A percentile compares a stretch with the other conserved stretches of the same genome.
Evolutionary conservation across 1,139 yeast species (phyloP).

Genomic region (Blastobotrys ciferrii): DNA sequence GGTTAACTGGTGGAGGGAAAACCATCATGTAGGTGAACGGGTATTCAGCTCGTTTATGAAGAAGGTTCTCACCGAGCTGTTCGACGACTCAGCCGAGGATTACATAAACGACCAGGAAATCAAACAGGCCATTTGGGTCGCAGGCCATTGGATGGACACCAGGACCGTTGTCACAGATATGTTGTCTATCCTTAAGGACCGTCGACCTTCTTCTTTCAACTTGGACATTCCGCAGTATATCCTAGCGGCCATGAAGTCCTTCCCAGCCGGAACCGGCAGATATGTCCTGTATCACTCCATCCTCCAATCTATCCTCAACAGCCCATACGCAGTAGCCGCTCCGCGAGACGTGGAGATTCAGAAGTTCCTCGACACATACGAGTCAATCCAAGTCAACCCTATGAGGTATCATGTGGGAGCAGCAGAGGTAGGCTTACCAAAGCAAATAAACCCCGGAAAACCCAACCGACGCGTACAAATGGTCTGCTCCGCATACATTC

Average conservation of each 20-base stretch:
- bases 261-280: background rate
- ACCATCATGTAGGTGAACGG: conserved; percentile 5
- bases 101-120: background rate
- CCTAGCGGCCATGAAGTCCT: background rate
- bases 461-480: conserved; percentile 1
- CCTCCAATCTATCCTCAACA: background rate
- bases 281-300: background rate
- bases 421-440: background rate
- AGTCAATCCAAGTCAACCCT: background rate
- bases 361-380: background rate
- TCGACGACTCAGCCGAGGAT: background rate
- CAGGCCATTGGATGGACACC: conserved; percentile 1
- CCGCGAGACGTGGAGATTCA: conserved; percentile 1
- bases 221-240: background rate
- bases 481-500: conserved; percentile 3
- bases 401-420: background rate
- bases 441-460: background rate
- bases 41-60: conserved; percentile 2
- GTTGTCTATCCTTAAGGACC: background rate
- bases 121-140: background rate
- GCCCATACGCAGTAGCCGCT: background rate
- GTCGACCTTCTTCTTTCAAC: background rate
- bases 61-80: background rate
- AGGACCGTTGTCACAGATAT: background rate
- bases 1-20: conserved; percentile 4